These are phyloP conservation scores for Tetradesmus obliquus DNA, from an alignment of 139 green algal genomes.

Conservation along the genomic window DNA sequence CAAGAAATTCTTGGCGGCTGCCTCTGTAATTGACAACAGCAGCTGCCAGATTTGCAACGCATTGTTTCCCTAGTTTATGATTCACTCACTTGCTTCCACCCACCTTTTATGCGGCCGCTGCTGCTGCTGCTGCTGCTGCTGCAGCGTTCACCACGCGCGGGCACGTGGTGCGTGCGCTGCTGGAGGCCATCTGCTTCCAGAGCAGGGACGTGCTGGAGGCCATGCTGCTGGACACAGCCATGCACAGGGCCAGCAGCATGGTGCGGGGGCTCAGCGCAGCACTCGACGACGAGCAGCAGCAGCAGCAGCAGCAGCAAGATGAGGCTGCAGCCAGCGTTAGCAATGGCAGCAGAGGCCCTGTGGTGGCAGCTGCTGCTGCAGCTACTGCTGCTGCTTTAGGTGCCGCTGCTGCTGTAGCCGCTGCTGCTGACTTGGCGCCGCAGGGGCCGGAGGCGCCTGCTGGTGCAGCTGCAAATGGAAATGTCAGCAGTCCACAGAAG, in stretches of 20 bases:
- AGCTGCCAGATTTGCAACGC: neutral
- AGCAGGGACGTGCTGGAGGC: conserved; percentile 89
- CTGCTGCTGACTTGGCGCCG: neutral
- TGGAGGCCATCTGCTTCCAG: conserved; percentile 97
- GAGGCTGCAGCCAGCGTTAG: neutral
- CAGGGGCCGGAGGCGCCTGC: neutral
- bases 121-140: conserved; percentile 16
- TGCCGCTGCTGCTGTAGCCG: neutral
- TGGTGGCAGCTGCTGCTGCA: neutral
- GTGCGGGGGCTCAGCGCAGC: neutral
- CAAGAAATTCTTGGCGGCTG: neutral
- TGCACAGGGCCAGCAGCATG: conserved; percentile 3
- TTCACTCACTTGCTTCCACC: neutral
- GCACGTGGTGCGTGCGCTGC: conserved; percentile 82
- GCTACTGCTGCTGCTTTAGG: neutral
- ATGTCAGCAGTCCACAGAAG: neutral
- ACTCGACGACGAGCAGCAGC: conserved; percentile 5
- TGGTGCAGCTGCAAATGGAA: neutral
- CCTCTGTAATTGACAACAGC: neutral
- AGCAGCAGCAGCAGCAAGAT: neutral
- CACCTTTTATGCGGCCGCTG: neutral
- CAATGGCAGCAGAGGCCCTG: neutral
- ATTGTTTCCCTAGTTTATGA: neutral
- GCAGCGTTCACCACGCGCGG: conserved; percentile 56
- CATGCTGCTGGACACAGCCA: conserved; percentile 59